Base-by-base conservation (phyloP, 768 basidiomycete species). In the Suillus hirtellus region DNA sequence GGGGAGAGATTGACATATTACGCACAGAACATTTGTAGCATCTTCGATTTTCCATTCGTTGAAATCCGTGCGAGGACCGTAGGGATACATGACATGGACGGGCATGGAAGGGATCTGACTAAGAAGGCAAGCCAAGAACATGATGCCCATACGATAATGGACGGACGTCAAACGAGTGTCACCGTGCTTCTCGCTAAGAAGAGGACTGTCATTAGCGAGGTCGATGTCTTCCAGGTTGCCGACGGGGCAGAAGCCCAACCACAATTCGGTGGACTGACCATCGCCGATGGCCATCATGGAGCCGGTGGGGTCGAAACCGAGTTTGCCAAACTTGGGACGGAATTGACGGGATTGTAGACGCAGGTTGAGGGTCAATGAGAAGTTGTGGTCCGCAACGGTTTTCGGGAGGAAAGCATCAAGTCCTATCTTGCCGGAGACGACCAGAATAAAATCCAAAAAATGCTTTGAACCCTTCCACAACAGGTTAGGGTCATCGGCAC, bases 341-440 rank as follows among this genome's bases (percentile, higher is more conserved):
- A 60, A 60, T 5, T 60, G 4, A 4, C 46, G 14, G 11, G 10
- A 47, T 17, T 44, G 38, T 1, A 44, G 43, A 2, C n/a, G 12
- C 0, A 60, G 24, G 15, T 60, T 42, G 5, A 60, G 21, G 0
- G 59, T 46, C 4, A 46, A 11, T 0, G 11, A 10, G 4, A n/a
- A 46, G 44, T 21, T 46, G 1, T 46, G 11, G 4, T 46, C 11
- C 1, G n/a, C 2, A 1, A 46, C 0, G 2, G n/a, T 46, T 19
- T 11, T 46, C 0, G n/a, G 44, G 4, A 46, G 44, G 8, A 46
- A 46, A 0, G 44, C n/a, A 5, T 46, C 11, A 11, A 46, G n/a
- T 0, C 44, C 4, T 0, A 46, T 46, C 0, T 1, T 4, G n/a
- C 10, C 44, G 0, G n/a, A 46, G 0, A 46, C n/a, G 0, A 46